Evolutionary conservation across 1,139 yeast species (phyloP).

Genomic region (Insectozyma bohioensis): DNA sequence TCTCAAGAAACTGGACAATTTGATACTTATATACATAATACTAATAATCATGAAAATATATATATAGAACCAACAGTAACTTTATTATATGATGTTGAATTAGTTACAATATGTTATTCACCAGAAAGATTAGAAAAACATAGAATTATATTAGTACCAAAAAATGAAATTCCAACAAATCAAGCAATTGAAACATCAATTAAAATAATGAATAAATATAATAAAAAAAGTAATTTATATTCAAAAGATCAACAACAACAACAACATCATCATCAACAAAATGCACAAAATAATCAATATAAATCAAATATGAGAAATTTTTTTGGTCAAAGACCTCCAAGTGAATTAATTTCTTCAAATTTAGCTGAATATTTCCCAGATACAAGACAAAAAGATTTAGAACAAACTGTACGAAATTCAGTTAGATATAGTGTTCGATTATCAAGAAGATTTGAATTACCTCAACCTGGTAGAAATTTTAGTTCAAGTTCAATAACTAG

Average conservation of each 20-base stretch:
- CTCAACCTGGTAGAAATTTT: slow-evolving; percentile 22
- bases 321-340: slow-evolving; percentile 91
- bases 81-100: slow-evolving; percentile 70
- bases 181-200: slow-evolving; percentile 66
- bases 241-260: slow-evolving; percentile 9
- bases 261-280: slow-evolving; percentile 20
- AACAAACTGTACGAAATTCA: slow-evolving; percentile 80
- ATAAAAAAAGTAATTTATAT: slow-evolving; percentile 10
- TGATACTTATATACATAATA: slow-evolving; percentile 40
- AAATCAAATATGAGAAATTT: slow-evolving; percentile 48
- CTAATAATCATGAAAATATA: slow-evolving; percentile 11
- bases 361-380: slow-evolving; percentile 91
- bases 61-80: slow-evolving; percentile 30
- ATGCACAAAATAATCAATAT: neutral
- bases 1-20: slow-evolving; percentile 36
- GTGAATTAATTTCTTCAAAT: slow-evolving; percentile 87
- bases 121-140: slow-evolving; percentile 70
- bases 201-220: slow-evolving; percentile 36
- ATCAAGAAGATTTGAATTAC: slow-evolving; percentile 39
- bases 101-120: slow-evolving; percentile 80
- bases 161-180: slow-evolving; percentile 61
- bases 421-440: slow-evolving; percentile 71
- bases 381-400: slow-evolving; percentile 68
- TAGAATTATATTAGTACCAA: slow-evolving; percentile 69
- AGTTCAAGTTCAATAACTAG: neutral